Percentiles rank a stretch among this genome's conserved stretches.
phyloP scores from a whole-genome alignment of 306 rosid genomes.

The Cucumis melo region DNA sequence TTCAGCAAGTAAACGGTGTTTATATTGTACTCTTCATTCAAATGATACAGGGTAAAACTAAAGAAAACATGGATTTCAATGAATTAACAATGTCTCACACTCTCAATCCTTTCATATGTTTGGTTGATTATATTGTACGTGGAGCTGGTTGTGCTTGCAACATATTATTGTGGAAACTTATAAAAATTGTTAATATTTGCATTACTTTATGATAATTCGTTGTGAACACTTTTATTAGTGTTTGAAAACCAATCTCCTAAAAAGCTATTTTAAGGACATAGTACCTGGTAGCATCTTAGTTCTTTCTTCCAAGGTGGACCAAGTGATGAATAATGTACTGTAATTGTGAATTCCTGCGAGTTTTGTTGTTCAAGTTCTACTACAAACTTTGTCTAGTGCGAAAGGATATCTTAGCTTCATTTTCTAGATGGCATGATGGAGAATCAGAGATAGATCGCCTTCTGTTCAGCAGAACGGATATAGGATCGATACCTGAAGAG shows the following conservation, averaged over 20 bases:
- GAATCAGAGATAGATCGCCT: background rate
- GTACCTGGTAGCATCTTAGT: background rate
- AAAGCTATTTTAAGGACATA: background rate
- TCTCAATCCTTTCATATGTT: background rate
- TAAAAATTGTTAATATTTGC: background rate
- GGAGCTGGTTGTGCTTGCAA: background rate
- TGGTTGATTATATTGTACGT: background rate
- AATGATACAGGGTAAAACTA: background rate
- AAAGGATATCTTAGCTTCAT: background rate
- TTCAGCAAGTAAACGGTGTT: background rate
- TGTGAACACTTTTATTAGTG: background rate
- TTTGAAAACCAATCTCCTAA: background rate
- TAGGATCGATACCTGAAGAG: background rate
- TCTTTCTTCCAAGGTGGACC: background rate
- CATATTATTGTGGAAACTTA: background rate
- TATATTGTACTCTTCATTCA: background rate
- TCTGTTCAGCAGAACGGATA: background rate
- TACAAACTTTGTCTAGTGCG: background rate
- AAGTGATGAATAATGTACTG: background rate
- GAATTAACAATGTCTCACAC: background rate
- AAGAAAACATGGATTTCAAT: background rate
- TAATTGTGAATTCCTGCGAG: background rate
- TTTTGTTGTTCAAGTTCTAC: background rate
- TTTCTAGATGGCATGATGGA: background rate
- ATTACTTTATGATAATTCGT: background rate